Evolutionary conservation across 1,284 basidiomycete genomes (phyloP).

Genomic region (Moesziomyces sp.): DNA sequence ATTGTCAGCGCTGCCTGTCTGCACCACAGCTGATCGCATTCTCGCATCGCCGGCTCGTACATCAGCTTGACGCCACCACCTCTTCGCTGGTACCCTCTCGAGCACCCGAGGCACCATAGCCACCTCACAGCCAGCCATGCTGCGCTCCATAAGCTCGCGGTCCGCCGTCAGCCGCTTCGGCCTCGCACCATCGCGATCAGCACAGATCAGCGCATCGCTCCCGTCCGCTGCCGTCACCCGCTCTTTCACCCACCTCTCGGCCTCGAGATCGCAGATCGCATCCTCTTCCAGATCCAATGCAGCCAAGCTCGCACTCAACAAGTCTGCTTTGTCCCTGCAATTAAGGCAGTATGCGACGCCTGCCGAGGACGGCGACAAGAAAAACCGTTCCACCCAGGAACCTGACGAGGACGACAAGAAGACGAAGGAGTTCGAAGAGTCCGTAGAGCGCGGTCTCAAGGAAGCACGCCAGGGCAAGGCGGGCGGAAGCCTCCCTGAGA

Average conservation of each 20-base stretch:
- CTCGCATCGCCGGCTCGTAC: too few relatives aligned
- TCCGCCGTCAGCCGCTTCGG: constrained; percentile 26
- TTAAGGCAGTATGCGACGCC: constrained; percentile 42
- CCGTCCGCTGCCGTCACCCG: constrained; percentile 12
- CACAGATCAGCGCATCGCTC: constrained; percentile 6
- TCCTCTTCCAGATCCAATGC: constrained; percentile 10
- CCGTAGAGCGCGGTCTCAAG: constrained; percentile 54
- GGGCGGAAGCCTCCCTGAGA: constrained; percentile 48
- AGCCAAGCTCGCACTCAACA: constrained; percentile 5
- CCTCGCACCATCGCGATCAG: constrained; percentile 16
- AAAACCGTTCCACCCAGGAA: constrained; percentile 21
- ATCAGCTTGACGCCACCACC: not conserved
- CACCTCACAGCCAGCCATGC: constrained; percentile 20
- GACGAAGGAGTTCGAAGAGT: constrained; percentile 53
- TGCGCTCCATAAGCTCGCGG: constrained; percentile 44
- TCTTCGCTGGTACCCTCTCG: not conserved
- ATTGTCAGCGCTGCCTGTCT: not conserved
- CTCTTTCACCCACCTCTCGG: constrained; percentile 27
- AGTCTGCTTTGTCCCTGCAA: constrained; percentile 12
- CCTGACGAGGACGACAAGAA: constrained; percentile 36
- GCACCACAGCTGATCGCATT: too few relatives aligned
- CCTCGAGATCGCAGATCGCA: constrained; percentile 20
- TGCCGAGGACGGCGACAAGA: constrained; percentile 42
- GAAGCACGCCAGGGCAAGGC: constrained; percentile 56
- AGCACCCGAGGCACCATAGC: not conserved